A percentile compares a stretch with the other conserved stretches of the same genome.
phyloP scores from a whole-genome alignment of 257 asterid species.

The Capsicum chinense region DNA sequence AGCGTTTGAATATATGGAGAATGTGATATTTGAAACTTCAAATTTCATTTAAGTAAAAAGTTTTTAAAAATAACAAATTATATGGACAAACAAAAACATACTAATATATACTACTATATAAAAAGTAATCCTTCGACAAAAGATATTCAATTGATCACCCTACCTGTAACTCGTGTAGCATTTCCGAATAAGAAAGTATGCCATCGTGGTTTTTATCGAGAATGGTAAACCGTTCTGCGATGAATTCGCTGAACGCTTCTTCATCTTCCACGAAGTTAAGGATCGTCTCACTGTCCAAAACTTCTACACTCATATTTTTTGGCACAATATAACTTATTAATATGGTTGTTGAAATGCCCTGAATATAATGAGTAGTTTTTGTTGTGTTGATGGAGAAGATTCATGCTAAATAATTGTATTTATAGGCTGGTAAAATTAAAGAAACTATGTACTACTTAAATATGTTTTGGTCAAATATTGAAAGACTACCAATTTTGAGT shows the following conservation, averaged over 20 bases:
- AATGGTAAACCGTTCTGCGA: background rate
- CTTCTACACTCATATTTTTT: background rate
- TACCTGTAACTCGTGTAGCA: slow-evolving; percentile 4
- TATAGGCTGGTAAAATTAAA: background rate
- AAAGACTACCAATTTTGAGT: background rate
- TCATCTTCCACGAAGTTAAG: background rate
- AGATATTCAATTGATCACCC: background rate
- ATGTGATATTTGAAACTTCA: background rate
- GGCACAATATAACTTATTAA: background rate
- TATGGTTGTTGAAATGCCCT: background rate
- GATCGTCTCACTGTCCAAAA: background rate
- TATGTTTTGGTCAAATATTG: background rate
- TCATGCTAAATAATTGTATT: background rate
- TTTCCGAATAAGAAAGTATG: background rate
- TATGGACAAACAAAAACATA: too few relatives aligned
- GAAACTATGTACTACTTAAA: background rate
- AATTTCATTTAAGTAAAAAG: too few relatives aligned
- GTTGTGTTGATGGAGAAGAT: background rate
- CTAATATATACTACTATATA: too few relatives aligned
- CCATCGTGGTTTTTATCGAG: background rate
- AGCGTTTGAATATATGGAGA: background rate
- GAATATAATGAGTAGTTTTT: too few relatives aligned
- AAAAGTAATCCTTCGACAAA: too few relatives aligned
- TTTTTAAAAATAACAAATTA: too few relatives aligned
- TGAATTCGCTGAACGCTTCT: background rate